Conservation (phyloP, 1,139 yeast species). For the Arxiozyma slooffiae region DNA sequence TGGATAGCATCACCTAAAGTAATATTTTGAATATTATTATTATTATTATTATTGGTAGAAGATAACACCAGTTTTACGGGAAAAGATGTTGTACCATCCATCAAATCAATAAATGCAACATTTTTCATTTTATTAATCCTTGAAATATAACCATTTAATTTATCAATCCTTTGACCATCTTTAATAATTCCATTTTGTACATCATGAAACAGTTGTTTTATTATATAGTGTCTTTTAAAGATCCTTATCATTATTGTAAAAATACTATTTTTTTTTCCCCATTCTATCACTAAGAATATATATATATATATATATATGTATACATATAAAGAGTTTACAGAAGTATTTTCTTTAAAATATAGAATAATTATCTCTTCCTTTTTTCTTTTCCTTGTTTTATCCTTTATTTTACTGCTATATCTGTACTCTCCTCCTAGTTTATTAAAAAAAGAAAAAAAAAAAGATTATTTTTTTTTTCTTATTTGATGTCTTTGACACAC, state of each 20-base stretch:
- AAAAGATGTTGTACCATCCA: constrained; percentile 59
- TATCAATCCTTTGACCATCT: constrained; percentile 5
- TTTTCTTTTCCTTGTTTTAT: too few species aligned
- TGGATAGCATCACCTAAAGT: constrained; percentile 37
- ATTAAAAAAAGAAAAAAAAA: too few species aligned
- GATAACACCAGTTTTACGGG: constrained; percentile 51
- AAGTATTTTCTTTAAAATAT: too few species aligned
- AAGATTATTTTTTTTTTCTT: too few species aligned
- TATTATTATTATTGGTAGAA: constrained; percentile 25
- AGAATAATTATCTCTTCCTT: too few species aligned
- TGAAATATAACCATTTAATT: constrained; percentile 58
- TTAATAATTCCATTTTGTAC: neutral
- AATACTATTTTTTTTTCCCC: too few species aligned
- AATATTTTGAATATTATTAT: constrained; percentile 6
- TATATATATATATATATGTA: too few species aligned
- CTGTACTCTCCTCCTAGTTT: too few species aligned
- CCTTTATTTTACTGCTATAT: too few species aligned
- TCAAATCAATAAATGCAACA: constrained; percentile 66
- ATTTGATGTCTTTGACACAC: too few species aligned
- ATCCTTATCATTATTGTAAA: neutral
- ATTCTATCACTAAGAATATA: too few species aligned
- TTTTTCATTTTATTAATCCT: constrained; percentile 64
- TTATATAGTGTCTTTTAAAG: neutral
- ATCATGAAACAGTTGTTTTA: constrained; percentile 4
- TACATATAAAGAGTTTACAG: too few species aligned